A percentile compares a stretch with the other conserved stretches of the same genome.
Evolutionary conservation across 2,329 filamentous ascomycete species (phyloP).

Genomic region (Paramyrothecium roridum): DNA sequence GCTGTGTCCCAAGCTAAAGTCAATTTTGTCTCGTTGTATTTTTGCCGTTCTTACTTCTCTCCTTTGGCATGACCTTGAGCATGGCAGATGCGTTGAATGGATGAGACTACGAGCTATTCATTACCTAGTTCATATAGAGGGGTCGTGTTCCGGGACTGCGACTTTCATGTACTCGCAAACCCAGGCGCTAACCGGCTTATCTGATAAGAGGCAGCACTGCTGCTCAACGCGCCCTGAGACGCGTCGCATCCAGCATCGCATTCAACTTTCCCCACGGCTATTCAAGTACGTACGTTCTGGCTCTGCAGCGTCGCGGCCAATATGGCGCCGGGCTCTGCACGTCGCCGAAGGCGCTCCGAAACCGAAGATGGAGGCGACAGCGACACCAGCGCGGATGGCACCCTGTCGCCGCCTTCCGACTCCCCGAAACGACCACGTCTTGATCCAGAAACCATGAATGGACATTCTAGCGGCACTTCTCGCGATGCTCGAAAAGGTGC

Average conservation of each 20-base stretch:
- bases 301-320: conserved; percentile 2
- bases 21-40: background rate
- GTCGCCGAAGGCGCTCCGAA: conserved; percentile 41
- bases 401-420: conserved; percentile 20
- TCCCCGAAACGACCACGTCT: conserved; percentile 34
- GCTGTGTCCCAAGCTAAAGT: too few relatives aligned
- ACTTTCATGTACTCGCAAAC: too few relatives aligned
- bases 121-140: too few relatives aligned
- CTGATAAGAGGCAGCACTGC: background rate
- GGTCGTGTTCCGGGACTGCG: too few relatives aligned
- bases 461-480: conserved; percentile 5
- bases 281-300: background rate
- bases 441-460: conserved; percentile 15
- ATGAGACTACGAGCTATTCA: too few relatives aligned
- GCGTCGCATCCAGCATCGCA: background rate
- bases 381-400: conserved; percentile 15
- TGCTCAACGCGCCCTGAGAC: background rate
- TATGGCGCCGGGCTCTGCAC: conserved; percentile 25
- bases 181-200: background rate
- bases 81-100: too few relatives aligned
- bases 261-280: background rate
- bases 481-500: conserved; percentile 7
- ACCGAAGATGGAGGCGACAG: conserved; percentile 37
- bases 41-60: background rate
- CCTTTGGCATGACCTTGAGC: too few relatives aligned